phyloP scores from a whole-genome alignment of 140 eudicot genomes.

The Stevia rebaudiana region DNA sequence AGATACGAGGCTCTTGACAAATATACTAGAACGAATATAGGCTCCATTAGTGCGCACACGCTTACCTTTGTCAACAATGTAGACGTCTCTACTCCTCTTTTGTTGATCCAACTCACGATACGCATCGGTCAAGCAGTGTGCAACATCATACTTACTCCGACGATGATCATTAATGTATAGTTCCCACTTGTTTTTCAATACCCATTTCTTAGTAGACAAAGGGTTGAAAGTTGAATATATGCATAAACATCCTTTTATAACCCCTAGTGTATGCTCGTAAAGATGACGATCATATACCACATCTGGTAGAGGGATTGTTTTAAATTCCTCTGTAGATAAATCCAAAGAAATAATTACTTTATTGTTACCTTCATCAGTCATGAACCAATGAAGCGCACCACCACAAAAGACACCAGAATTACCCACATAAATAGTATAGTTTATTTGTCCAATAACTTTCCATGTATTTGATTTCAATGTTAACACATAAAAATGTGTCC shows the following conservation, averaged over 20 bases:
- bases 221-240: too few species aligned
- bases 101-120: too few species aligned
- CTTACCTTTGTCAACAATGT: background rate
- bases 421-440: background rate
- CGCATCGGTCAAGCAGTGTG: too few species aligned
- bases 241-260: background rate
- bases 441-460: background rate
- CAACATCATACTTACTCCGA: too few species aligned
- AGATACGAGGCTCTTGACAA: background rate
- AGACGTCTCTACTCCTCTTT: too few species aligned
- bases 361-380: background rate
- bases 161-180: background rate
- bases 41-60: background rate
- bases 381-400: background rate
- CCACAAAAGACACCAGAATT: background rate
- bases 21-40: background rate
- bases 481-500: background rate
- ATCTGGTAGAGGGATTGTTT: background rate
- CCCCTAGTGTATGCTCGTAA: background rate
- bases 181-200: background rate
- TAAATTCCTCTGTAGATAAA: too few species aligned
- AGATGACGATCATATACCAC: too few species aligned
- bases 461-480: background rate
- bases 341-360: background rate
- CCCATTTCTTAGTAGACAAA: background rate